Evolutionary conservation across 2,329 filamentous ascomycete species (phyloP), one percentile per base, ranked within the genome.

Genomic region (Plenodomus lindquistii): DNA sequence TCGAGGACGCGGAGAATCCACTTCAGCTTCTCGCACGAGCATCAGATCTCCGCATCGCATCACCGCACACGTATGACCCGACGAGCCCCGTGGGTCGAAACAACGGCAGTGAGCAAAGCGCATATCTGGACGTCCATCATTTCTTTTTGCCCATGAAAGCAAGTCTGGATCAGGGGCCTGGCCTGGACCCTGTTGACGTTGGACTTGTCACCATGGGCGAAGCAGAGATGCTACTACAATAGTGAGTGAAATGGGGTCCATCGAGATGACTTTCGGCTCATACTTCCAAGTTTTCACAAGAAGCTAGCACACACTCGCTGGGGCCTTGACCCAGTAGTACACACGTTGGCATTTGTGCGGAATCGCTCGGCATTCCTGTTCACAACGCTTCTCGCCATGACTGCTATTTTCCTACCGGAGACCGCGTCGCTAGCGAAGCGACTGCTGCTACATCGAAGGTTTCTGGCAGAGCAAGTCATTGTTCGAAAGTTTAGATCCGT

Each of bases 1-100:
- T 88, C 20, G 86, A 90, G 57, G 87, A 89, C 65, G 87, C 87
- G 3, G 87, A 91, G 62, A 91, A 90, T 52, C 87, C 87, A 0
- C 73, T 90, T 4, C 87, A 91, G 66, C 74, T 90, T 15, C 82
- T 91, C 27, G 87, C 87, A 2, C 80, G 87, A 24, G 87, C 87
- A 1, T 90, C 87, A 0, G 86, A 88, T 69, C 77, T 88, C 34
- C 81, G 82, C 48, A 75, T 82, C n/a, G 80, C 79, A 19, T 78
- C 70, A 16, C 66, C 46, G 50, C 66, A 43, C 44, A 59, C 42
- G 41, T 55, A 44, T 43, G 63, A 65, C 19, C 48, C 53, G 29
- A 63, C 67, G 4, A 67, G 65, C 19, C 66, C 69, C 1, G 59
- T 59, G 42, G 68, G 42, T 50, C 66, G 49, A 27, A 42, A 54